These are phyloP conservation scores for Lentinula aciculospora DNA, from an alignment of 768 basidiomycete genomes.

Conservation along the genomic window DNA sequence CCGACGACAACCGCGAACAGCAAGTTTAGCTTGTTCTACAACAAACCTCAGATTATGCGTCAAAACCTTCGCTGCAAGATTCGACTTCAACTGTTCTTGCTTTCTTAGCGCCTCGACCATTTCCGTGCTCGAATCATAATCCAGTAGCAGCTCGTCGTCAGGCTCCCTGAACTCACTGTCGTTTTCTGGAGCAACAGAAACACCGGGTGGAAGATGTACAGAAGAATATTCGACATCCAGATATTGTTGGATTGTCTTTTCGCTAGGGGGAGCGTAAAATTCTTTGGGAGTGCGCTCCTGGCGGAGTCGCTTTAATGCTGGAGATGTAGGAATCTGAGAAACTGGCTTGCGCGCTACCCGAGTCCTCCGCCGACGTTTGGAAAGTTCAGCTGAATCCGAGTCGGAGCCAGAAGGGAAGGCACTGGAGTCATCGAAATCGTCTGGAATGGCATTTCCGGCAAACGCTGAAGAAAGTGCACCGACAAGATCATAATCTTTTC, in stretches of 20 bases:
- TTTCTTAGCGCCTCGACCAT: not conserved
- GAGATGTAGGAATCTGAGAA: conserved; percentile 1
- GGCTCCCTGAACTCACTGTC: not conserved
- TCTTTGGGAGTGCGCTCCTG: not conserved
- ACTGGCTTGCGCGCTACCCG: not conserved
- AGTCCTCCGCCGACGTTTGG: not conserved
- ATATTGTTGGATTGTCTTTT: not conserved
- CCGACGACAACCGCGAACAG: not conserved
- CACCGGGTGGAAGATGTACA: not conserved
- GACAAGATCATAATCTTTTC: not conserved
- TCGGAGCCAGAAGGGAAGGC: not conserved
- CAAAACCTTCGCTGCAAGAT: not conserved
- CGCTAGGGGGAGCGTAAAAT: not conserved
- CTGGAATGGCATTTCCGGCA: not conserved
- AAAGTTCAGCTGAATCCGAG: not conserved
- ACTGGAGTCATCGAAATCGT: not conserved
- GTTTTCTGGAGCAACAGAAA: not conserved
- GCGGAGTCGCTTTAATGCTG: not conserved
- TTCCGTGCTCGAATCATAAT: not conserved
- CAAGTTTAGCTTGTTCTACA: not conserved
- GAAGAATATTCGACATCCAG: not conserved
- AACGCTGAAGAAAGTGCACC: not conserved
- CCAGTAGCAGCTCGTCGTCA: not conserved
- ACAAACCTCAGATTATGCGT: not conserved
- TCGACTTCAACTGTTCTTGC: not conserved